These are phyloP conservation scores for Skeletonema tropicum DNA, from an alignment of 108 stramenopile genomes.

Conservation along the genomic window DNA sequence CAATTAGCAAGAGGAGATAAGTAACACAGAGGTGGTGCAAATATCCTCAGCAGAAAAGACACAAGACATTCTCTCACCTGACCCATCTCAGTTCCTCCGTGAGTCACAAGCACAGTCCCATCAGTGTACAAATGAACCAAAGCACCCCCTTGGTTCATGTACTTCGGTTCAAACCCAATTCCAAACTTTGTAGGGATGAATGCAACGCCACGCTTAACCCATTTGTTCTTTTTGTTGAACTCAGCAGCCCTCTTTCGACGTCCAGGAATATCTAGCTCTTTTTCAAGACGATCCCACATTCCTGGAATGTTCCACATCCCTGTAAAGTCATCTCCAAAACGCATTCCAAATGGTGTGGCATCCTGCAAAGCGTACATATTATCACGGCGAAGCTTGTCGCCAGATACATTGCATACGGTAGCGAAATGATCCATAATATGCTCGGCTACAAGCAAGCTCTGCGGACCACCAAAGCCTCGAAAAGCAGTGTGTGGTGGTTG, in stretches of 20 bases:
- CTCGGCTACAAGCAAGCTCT: conserved; percentile 86
- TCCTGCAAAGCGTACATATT: conserved; percentile 88
- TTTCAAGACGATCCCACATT: conserved; percentile 75
- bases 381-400: conserved; percentile 62
- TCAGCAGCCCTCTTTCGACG: conserved; percentile 65
- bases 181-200: conserved; percentile 95
- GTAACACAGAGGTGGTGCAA: too few relatives aligned
- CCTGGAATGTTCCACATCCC: conserved; percentile 89
- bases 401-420: conserved; percentile 56
- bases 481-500: conserved; percentile 94
- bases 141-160: conserved; percentile 90
- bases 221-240: conserved; percentile 87
- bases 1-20: too few relatives aligned
- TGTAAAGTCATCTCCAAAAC: conserved; percentile 57
- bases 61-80: too few relatives aligned
- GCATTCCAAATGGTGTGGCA: conserved; percentile 86
- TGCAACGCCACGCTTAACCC: conserved; percentile 85
- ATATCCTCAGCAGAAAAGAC: too few relatives aligned
- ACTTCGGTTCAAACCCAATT: conserved; percentile 81
- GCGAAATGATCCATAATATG: conserved; percentile 94
- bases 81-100: conserved; percentile 98
- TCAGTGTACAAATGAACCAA: conserved; percentile 94
- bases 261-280: conserved; percentile 61
- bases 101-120: conserved; percentile 91
- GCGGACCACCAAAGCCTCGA: conserved; percentile 94